Percentiles rank a stretch among this genome's conserved stretches.
Conservation (phyloP, 305 asterid species). For the Rubia tinctorum region DNA sequence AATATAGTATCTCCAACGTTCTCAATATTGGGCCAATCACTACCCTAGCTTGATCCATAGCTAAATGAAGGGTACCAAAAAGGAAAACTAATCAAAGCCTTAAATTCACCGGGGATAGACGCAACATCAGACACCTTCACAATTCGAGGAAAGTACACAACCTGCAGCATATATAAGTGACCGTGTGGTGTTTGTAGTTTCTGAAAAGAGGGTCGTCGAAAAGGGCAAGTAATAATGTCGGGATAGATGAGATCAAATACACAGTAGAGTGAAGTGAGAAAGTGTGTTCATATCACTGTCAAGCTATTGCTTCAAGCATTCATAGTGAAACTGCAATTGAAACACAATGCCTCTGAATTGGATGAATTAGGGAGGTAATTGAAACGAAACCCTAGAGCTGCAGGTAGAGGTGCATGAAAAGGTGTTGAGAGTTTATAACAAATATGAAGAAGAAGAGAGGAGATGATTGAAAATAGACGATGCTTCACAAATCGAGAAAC, state of each 20-base stretch:
- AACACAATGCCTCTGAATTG: no score
- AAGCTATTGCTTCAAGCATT: neutral
- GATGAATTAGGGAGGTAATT: no score
- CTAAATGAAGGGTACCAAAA: slow-evolving; percentile 33
- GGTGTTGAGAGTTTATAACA: no score
- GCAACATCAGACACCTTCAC: slow-evolving; percentile 83
- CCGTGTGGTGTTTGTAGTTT: no score
- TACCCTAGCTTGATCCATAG: slow-evolving; percentile 87
- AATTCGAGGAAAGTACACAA: slow-evolving; percentile 85
- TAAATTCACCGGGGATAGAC: slow-evolving; percentile 84
- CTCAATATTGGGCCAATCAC: slow-evolving; percentile 89
- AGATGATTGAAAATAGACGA: neutral
- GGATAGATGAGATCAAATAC: no score
- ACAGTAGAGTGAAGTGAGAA: no score
- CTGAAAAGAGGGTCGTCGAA: no score
- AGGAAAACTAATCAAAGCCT: slow-evolving; percentile 14
- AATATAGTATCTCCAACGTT: slow-evolving; percentile 44
- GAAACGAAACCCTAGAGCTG: no score
- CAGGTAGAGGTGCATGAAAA: no score
- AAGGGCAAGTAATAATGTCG: no score
- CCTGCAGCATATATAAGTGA: slow-evolving; percentile 38
- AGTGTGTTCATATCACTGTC: no score
- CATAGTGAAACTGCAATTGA: neutral
- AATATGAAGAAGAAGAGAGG: neutral
- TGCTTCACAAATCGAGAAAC: no score